These are phyloP conservation scores for Jackrogersella minutella DNA, from an alignment of 495 filamentous ascomycete species.

Conservation along the genomic window DNA sequence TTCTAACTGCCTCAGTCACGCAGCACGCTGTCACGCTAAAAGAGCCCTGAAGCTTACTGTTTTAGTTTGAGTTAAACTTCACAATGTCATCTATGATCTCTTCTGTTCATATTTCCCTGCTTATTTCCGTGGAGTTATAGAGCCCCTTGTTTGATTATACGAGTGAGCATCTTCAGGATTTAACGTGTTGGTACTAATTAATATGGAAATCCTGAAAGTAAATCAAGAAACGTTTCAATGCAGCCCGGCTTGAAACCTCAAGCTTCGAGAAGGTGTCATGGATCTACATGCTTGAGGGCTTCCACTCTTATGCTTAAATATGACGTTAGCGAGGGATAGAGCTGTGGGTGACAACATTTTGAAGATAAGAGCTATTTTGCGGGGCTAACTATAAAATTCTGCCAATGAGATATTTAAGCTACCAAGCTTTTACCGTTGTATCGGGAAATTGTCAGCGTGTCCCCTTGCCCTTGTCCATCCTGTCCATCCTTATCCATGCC, in stretches of 20 bases:
- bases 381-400: too few species aligned
- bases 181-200: neutral
- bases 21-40: too few species aligned
- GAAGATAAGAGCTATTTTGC: too few species aligned
- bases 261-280: neutral
- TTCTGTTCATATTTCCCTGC: neutral
- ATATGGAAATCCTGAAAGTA: neutral
- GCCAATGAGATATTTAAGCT: too few species aligned
- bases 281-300: neutral
- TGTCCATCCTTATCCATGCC: too few species aligned
- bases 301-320: neutral
- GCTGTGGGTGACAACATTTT: too few species aligned
- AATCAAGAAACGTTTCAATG: conserved; percentile 2
- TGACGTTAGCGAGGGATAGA: neutral
- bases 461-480: neutral
- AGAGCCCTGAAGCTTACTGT: neutral
- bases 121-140: neutral
- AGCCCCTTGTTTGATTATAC: neutral
- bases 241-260: neutral
- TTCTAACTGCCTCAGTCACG: too few species aligned
- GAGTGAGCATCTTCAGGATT: neutral
- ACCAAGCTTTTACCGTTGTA: too few species aligned
- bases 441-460: neutral
- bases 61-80: neutral
- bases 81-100: too few species aligned